phyloP scores from a whole-genome alignment of 176 grass and related monocot species.

The Areca catechu region DNA sequence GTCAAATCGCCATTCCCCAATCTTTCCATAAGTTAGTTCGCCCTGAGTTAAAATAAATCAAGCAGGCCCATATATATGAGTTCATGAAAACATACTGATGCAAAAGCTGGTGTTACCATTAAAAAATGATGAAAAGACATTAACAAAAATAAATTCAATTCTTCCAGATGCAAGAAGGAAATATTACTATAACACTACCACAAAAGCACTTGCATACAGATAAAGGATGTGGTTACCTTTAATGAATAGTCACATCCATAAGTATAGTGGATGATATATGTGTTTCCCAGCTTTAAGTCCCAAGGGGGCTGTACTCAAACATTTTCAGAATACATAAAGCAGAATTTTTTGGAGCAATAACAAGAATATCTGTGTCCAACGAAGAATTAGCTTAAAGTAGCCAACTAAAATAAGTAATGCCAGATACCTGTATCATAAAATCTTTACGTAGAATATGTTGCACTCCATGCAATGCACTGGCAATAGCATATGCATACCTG shows the following conservation, averaged over 20 bases:
- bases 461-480: slow-evolving; percentile 98
- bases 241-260: slow-evolving; percentile 90
- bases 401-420: slow-evolving; percentile 11
- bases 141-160: neutral
- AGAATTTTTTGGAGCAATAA: neutral
- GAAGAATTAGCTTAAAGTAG: neutral
- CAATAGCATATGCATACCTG: slow-evolving; percentile 98
- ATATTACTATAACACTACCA: neutral
- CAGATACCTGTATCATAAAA: slow-evolving; percentile 99
- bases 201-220: too few species aligned
- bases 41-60: slow-evolving; percentile 35
- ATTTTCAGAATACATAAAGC: slow-evolving; percentile 8
- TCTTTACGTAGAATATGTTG: slow-evolving; percentile 89
- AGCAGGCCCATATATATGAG: neutral
- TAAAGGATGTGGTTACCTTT: slow-evolving; percentile 36
- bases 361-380: neutral
- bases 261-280: slow-evolving; percentile 89
- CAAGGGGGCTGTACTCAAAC: slow-evolving; percentile 75
- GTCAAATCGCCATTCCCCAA: slow-evolving; percentile 90
- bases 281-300: slow-evolving; percentile 50
- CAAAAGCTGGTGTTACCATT: too few species aligned
- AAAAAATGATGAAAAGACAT: too few species aligned
- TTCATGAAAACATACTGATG: too few species aligned
- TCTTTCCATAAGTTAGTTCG: slow-evolving; percentile 88
- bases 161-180: neutral